Conservation (phyloP, 164 flowering plant genomes). For the Liquidambar formosana region DNA sequence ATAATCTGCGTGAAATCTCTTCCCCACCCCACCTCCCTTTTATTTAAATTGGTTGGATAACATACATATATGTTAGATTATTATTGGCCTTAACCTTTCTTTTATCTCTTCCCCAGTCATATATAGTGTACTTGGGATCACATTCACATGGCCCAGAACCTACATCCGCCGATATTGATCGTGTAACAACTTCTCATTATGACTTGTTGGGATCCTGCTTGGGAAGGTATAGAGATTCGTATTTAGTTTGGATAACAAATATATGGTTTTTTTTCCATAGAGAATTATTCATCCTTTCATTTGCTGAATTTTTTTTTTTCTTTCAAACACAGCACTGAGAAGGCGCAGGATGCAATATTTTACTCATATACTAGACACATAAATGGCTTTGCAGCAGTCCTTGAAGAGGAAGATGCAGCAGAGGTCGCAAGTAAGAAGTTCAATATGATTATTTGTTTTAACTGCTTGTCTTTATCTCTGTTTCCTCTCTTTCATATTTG, state of each 20-base stretch:
- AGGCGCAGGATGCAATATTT: slow-evolving; percentile 50
- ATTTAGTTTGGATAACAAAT: slow-evolving; percentile 1
- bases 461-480: too few species aligned
- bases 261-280: not conserved
- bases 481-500: not conserved
- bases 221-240: slow-evolving; percentile 36
- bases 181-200: slow-evolving; percentile 45
- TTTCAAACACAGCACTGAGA: slow-evolving; percentile 26
- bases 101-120: slow-evolving; percentile 40
- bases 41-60: too few species aligned
- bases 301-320: too few species aligned
- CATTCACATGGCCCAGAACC: slow-evolving; percentile 42
- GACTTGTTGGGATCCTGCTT: slow-evolving; percentile 44
- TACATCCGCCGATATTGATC: slow-evolving; percentile 27
- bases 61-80: too few species aligned
- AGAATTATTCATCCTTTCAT: too few species aligned
- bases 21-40: not conserved
- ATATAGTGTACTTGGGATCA: slow-evolving; percentile 71
- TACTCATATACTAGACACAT: slow-evolving; percentile 58
- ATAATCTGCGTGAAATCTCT: too few species aligned
- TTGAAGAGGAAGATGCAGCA: slow-evolving; percentile 62
- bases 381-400: slow-evolving; percentile 73
- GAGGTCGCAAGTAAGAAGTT: slow-evolving; percentile 44
- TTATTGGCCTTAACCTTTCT: not conserved
- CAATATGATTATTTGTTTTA: not conserved